Conservation (phyloP, 2,329 filamentous ascomycete genomes). For the Torrubiellomyces zombiae region DNA sequence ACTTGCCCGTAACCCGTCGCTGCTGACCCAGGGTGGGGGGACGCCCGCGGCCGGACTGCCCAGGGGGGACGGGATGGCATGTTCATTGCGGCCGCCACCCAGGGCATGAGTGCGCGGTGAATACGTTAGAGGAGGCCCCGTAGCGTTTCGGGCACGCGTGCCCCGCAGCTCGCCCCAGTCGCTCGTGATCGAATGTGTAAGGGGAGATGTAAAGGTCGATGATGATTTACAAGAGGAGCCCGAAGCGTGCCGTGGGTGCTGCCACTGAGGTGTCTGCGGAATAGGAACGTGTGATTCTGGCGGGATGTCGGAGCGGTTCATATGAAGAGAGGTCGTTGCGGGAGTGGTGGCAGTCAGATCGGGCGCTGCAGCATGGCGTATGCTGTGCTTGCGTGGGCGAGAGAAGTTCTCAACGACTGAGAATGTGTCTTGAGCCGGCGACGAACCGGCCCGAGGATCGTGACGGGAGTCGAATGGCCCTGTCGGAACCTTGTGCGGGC, state of each 20-base stretch:
- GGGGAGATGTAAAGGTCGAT: conserved; percentile 27
- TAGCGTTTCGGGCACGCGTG: conserved; percentile 13
- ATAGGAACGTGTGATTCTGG: too few relatives aligned
- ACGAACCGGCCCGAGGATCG: conserved; percentile 3
- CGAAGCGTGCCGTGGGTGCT: conserved; percentile 27
- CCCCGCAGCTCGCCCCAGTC: conserved; percentile 21
- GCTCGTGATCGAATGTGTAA: conserved; percentile 20
- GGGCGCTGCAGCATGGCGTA: conserved; percentile 21
- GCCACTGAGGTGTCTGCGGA: conserved; percentile 20
- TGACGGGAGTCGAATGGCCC: neutral
- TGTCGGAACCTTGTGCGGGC: too few relatives aligned
- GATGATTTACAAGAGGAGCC: conserved; percentile 29
- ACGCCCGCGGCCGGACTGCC: conserved; percentile 11
- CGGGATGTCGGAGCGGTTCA: conserved; percentile 8
- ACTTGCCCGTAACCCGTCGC: conserved; percentile 37
- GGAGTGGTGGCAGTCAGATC: too few relatives aligned
- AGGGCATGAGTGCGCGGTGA: conserved; percentile 14
- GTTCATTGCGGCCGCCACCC: conserved; percentile 14
- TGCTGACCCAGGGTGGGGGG: conserved; percentile 30
- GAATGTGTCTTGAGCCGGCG: too few relatives aligned
- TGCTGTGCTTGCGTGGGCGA: conserved; percentile 37
- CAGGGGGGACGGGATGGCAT: conserved; percentile 18
- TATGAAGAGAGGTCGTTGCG: too few relatives aligned
- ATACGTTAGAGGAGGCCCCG: conserved; percentile 9
- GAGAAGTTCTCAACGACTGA: conserved; percentile 39